Evolutionary conservation across 768 basidiomycete species (phyloP), one percentile per base, ranked within the genome.

Genomic region (Gloeostereum incarnatum): DNA sequence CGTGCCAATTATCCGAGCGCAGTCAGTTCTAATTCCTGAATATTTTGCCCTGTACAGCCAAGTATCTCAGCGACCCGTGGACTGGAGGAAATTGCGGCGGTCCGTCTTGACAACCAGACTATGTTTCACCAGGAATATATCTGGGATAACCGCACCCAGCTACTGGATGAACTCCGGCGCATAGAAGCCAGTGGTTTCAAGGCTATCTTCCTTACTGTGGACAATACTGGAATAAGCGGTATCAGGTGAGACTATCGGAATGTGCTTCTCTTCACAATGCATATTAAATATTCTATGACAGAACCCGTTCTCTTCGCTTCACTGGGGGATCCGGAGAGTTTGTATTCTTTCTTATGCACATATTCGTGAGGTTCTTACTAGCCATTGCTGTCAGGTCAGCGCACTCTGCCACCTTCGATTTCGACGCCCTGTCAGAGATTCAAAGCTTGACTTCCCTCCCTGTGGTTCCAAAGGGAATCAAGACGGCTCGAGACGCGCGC

Each of bases 201-300:
- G 30, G 56, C 56, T 5, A 49, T 61, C 36, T 55, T 61, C 39
- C 41, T 60, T n/a, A 61, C 60, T 4, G 53, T 60, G 9, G 61
- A 63, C 36, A 54, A 57, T 31, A 58, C 60, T 17, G 51, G 53
- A 8, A 50, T 46, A 26, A 52, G 61, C 38, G 57, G 59, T 22
- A 38, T 51, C 38, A 44, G 42, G 42, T 44, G 20, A 6, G 17
- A 27, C 22, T 0, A 38, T 29, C 13, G 30, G 6, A 13, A 6
- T 5, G 14, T 11, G 26, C 7, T 18, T 9, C n/a, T 8, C 11
- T 42, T 31, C 32, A 7, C 19, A 25, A 23, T 6, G 8, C 7
- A 25, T 5, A 34, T 13, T 13, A 24, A 35, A 10, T 19, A 3
- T n/a, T n/a, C 5, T 11, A 5, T 6, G 18, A 13, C 31, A 45